phyloP scores from a whole-genome alignment of 148 eudicot species.

The Talinum fruticosum region DNA sequence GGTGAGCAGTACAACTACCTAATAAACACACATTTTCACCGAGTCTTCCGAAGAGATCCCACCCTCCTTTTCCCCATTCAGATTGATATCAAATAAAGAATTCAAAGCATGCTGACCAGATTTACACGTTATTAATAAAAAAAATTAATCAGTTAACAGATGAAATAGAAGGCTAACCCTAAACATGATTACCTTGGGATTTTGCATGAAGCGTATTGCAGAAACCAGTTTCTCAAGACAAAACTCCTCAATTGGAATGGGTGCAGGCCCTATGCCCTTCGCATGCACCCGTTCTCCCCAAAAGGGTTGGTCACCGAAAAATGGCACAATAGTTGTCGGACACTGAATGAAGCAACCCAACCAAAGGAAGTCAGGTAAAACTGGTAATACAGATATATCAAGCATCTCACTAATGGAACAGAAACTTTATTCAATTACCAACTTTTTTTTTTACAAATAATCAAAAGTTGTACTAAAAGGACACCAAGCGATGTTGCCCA shows the following conservation, averaged over 20 bases:
- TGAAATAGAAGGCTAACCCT: not conserved
- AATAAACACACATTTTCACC: not conserved
- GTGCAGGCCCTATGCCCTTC: conserved; percentile 81
- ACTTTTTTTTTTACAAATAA: too few relatives aligned
- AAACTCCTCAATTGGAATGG: conserved; percentile 76
- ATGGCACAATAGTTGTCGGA: conserved; percentile 89
- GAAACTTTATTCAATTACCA: too few relatives aligned
- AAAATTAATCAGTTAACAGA: not conserved
- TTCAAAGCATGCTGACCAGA: not conserved
- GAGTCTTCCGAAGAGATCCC: not conserved
- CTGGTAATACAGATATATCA: not conserved
- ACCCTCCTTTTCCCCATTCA: not conserved
- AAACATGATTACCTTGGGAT: conserved; percentile 48
- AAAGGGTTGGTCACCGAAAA: conserved; percentile 95
- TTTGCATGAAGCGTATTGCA: conserved; percentile 70
- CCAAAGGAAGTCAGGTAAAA: conserved; percentile 3
- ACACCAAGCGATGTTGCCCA: too few relatives aligned
- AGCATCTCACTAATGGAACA: not conserved
- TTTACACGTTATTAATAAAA: not conserved
- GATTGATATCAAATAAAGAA: not conserved
- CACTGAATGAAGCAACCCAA: conserved; percentile 43
- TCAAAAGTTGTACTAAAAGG: too few relatives aligned
- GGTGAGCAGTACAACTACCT: not conserved
- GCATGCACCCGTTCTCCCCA: conserved; percentile 90
- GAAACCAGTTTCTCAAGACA: conserved; percentile 52